Evolutionary conservation across 345 rosid genomes (phyloP).

Genomic region (Iberis pinnata): DNA sequence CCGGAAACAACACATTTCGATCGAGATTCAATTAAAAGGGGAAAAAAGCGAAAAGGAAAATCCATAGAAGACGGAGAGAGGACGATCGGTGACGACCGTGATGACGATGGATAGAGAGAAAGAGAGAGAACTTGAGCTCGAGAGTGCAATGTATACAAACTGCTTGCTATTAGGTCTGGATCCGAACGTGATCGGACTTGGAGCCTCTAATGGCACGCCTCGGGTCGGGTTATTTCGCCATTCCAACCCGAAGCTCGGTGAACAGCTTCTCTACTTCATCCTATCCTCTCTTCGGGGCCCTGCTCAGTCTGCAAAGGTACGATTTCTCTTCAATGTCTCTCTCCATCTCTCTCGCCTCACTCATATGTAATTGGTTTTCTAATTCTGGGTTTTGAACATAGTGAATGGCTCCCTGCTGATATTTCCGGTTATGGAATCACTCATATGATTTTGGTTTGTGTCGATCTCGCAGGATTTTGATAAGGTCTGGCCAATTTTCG

Average conservation of each 20-base stretch:
- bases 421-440: background rate
- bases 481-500: conserved; percentile 98
- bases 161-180: conserved; percentile 90
- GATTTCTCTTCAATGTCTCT: conserved; percentile 14
- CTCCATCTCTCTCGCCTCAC: conserved; percentile 12
- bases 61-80: conserved; percentile 6
- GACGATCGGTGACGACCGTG: conserved; percentile 34
- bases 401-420: background rate
- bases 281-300: conserved; percentile 99
- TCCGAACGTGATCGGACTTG: conserved; percentile 83
- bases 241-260: conserved; percentile 98
- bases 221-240: conserved; percentile 96
- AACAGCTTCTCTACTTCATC: conserved; percentile 96
- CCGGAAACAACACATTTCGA: conserved; percentile 30
- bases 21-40: conserved; percentile 32
- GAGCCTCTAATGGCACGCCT: conserved; percentile 67
- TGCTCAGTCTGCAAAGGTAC: conserved; percentile 83
- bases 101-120: conserved; percentile 99
- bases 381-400: conserved; percentile 7
- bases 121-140: conserved; percentile 98
- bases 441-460: conserved; percentile 14
- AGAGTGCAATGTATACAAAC: conserved; percentile 99
- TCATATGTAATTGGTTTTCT: conserved; percentile 10
- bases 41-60: conserved; percentile 4
- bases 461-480: conserved; percentile 89